A percentile compares a stretch with the other conserved stretches of the same genome.
phyloP scores from a whole-genome alignment of 164 flowering plant species.

The Malania oleifera region DNA sequence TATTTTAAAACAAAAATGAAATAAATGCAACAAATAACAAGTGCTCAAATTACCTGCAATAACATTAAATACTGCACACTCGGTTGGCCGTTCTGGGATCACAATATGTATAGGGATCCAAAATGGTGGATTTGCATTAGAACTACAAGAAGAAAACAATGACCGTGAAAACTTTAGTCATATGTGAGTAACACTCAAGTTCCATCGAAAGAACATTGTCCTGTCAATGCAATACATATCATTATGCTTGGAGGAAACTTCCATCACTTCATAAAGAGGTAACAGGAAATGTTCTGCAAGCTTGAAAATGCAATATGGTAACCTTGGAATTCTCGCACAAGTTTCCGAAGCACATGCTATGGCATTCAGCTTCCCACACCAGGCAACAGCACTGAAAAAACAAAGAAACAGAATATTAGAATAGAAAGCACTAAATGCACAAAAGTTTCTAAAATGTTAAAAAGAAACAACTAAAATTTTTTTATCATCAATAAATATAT shows the following conservation, averaged over 20 bases:
- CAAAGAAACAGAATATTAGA: constrained; percentile 4
- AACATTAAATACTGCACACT: constrained; percentile 87
- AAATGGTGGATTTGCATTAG: constrained; percentile 83
- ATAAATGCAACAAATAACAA: not conserved
- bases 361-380: constrained; percentile 93
- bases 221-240: no score
- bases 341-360: constrained; percentile 99
- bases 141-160: constrained; percentile 39
- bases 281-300: constrained; percentile 12
- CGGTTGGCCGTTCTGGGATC: constrained; percentile 97
- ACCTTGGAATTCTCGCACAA: constrained; percentile 99
- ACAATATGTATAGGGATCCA: constrained; percentile 98
- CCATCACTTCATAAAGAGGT: not conserved
- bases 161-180: not conserved
- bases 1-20: not conserved
- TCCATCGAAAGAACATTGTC: no score
- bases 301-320: not conserved
- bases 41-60: constrained; percentile 61
- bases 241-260: no score
- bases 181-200: not conserved
- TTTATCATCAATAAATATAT: no score
- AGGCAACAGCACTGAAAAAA: constrained; percentile 77
- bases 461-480: not conserved
- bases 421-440: not conserved
- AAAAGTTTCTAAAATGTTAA: not conserved